Percentiles rank a stretch among this genome's conserved stretches.
Conservation (phyloP, 192 early-diverging fungal genomes). For the Spinellus fusiger region DNA sequence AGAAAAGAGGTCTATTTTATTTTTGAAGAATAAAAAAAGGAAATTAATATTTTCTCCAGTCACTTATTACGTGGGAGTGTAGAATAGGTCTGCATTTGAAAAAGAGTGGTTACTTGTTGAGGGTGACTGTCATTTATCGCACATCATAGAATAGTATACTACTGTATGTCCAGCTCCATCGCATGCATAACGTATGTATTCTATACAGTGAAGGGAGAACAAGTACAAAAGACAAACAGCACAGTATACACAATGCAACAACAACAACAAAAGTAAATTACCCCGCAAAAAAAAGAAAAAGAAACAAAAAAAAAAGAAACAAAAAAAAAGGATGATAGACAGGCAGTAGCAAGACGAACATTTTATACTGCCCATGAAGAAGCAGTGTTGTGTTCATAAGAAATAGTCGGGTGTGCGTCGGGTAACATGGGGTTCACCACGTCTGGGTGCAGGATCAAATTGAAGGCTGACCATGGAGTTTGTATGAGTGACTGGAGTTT, state of each 20-base stretch:
- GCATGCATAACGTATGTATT: no score
- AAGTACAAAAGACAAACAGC: background rate
- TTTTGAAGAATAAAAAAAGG: no score
- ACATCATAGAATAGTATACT: no score
- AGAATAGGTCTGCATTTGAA: no score
- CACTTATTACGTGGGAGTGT: no score
- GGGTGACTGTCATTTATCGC: no score
- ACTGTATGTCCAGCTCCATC: no score
- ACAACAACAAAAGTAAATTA: background rate
- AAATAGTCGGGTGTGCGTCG: slow-evolving; percentile 98
- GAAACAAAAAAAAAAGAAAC: background rate
- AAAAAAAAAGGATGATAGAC: background rate
- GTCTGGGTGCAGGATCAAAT: slow-evolving; percentile 96
- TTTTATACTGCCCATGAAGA: background rate
- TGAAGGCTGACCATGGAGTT: slow-evolving; percentile 56
- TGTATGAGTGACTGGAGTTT: background rate
- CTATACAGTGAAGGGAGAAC: no score
- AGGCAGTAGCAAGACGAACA: background rate
- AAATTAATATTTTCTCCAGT: no score
- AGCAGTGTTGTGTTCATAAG: slow-evolving; percentile 52
- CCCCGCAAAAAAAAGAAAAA: background rate
- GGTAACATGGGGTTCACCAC: slow-evolving; percentile 97
- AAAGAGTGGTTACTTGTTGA: no score
- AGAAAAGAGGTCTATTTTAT: no score
- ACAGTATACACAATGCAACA: background rate